A percentile compares a stretch with the other conserved stretches of the same genome.
phyloP scores from a whole-genome alignment of 1,284 basidiomycete genomes.

The Malassezia vespertilionis region DNA sequence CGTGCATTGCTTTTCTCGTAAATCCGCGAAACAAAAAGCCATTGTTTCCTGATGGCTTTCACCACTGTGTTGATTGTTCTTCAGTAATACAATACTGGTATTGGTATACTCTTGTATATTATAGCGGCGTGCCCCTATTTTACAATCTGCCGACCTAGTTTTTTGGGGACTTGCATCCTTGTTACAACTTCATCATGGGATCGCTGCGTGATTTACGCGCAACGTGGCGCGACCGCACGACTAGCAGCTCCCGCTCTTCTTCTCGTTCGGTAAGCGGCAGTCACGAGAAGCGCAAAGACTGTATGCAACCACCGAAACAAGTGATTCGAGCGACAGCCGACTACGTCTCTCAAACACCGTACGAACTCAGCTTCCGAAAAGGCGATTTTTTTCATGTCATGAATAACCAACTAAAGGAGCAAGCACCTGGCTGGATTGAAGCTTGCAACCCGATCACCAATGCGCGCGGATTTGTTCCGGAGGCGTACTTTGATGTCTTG shows the following conservation, averaged over 20 bases:
- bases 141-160: no score
- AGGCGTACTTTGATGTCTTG: constrained; percentile 61
- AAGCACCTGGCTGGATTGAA: constrained; percentile 49
- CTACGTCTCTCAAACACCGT: constrained; percentile 64
- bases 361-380: constrained; percentile 78
- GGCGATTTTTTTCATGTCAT: constrained; percentile 98
- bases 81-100: no score
- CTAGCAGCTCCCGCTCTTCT: constrained; percentile 15
- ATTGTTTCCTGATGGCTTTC: no score
- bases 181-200: no score
- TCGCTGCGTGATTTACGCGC: constrained; percentile 40
- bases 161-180: no score
- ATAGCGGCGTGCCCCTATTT: no score
- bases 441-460: constrained; percentile 67
- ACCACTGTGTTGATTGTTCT: no score
- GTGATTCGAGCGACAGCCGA: constrained; percentile 75
- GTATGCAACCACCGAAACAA: constrained; percentile 66
- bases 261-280: constrained; percentile 17
- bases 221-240: constrained; percentile 34
- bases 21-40: no score
- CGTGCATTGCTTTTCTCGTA: no score
- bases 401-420: constrained; percentile 55
- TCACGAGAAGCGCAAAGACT: constrained; percentile 25
- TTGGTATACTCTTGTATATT: no score
- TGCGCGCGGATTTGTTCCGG: constrained; percentile 80